Base-by-base conservation (phyloP, 2,329 filamentous ascomycete species). In the Teratosphaeria zuluensis region DNA sequence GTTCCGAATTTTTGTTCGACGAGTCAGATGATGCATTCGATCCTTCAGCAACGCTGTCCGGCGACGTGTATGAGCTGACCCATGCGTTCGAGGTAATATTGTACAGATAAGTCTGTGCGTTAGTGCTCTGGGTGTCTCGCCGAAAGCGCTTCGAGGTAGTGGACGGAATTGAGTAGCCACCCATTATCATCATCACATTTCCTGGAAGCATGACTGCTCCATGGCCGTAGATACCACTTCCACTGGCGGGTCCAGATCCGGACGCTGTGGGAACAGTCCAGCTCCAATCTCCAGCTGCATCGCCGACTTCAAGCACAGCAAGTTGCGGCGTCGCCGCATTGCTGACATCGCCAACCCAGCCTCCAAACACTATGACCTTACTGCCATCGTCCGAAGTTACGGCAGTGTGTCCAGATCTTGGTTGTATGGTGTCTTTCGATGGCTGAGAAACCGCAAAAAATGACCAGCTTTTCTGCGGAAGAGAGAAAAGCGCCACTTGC, bases 321-420 rank as follows among this genome's bases (percentile, higher is more conserved):
- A 97, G 77, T 69, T 96, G 90, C 1, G 94, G 94, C 32, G 85
- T 78, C 0, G 94, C 94, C 1, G 92, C 82, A 33, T 85, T 87
- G 8, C 77, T 80, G 0, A 88, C 79, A 67, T 95, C 85, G 3
- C 92, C 92, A 4, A 96, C 90, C 94, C 94, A 99, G 1, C 94
- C 94, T 21, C 94, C 94, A 60, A 91, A 80, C 1, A 99, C 76
- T 48, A 96, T 77, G 8, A 97, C 78, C n/a, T 82, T 84, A 30
- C 78, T 82, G 0, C 92, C 92, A 68, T 95, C 90, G 56, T 87
- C 82, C 31, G 84, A 89, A 4, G 96, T 75, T 1, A 96, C 82
- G 0, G 92, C 86, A 0, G 89, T 92, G 69, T 99, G 94, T 0
- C 94, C 94, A 3, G 92, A 96, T 58, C 94, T 80, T 42, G 90